Base-by-base conservation (phyloP, 768 basidiomycete genomes). In the Podaxis mareebaensis region DNA sequence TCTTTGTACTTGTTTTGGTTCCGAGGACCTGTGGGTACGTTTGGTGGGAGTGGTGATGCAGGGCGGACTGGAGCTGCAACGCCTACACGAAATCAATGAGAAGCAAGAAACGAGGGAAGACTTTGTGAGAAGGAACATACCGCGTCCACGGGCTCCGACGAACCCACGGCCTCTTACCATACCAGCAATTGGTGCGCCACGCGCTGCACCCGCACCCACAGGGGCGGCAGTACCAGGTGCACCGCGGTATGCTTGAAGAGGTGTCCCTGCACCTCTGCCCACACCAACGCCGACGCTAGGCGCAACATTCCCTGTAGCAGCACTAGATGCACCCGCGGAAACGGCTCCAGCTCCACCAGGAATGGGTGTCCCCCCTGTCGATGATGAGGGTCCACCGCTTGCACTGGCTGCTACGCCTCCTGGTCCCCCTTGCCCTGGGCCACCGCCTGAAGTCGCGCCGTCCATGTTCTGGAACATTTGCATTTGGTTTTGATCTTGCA, bases 1-100 rank as follows among this genome's bases (percentile, higher is more conserved):
- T 95, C 93, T 79, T 93, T 94, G 78, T 95, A 94, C 71, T 92
- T 92, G 71, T 91, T 92, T 74, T 91, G 90, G 72, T 93, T 93
- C 49, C 93, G 81, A 12, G 93, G 93, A 1, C 93, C 93, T 0
- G 93, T 95, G 1, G 93, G 93, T 20, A 95, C 93, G 63, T 88
- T 88, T 13, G 93, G 92, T 0, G 93, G 93, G 1, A 95, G 81
- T 17, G 93, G 93, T 0, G 93, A 94, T 5, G 92, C 89, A 3
- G 93, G 89, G 63, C 92, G 84, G 39, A 86, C 86, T 44, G 90
- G 86, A 6, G 81, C 79, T 60, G 80, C 78, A 26, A 85, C 83
- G 20, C 75, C 75, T 59, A 64, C 71, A 74, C 57, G 36, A 30
- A 62, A 55, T 33, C 54, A 39, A 59, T 30, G 17, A 61, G 33